These are phyloP conservation scores for Castanea crenata DNA, from an alignment of 306 rosid genomes.

Conservation along the genomic window DNA sequence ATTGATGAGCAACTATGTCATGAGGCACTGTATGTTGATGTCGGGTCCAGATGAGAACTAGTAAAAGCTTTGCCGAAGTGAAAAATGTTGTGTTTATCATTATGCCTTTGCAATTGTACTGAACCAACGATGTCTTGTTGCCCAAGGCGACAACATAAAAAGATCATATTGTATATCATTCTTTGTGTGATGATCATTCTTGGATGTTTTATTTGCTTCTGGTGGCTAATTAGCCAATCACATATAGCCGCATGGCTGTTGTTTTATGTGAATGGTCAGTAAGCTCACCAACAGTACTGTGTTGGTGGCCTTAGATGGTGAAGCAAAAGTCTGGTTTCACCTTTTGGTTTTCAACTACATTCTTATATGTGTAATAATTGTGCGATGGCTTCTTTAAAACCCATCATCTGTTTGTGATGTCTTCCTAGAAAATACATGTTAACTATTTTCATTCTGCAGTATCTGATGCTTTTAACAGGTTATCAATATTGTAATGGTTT, in stretches of 20 bases:
- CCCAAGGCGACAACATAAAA: no score
- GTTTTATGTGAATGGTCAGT: slow-evolving; percentile 46
- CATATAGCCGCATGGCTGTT: slow-evolving; percentile 30
- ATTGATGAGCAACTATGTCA: not conserved
- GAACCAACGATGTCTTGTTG: no score
- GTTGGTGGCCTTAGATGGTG: slow-evolving; percentile 22
- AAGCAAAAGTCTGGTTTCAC: slow-evolving; percentile 15
- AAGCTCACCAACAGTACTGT: slow-evolving; percentile 34
- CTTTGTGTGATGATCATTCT: not conserved
- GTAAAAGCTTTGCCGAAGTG: no score
- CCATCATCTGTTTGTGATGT: no score
- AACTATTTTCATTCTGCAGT: no score
- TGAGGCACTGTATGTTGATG: not conserved
- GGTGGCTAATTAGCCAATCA: slow-evolving; percentile 49
- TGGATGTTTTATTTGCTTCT: not conserved
- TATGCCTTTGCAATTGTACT: not conserved
- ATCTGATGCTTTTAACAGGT: no score
- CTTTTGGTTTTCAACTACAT: slow-evolving; percentile 23
- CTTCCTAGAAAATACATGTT: not conserved
- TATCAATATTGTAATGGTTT: no score
- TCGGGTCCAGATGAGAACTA: no score
- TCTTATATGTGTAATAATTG: not conserved
- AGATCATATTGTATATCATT: no score
- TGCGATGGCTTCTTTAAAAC: not conserved
- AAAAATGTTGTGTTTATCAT: no score